Evolutionary conservation across 129 eudicot species (phyloP), one percentile per base, ranked within the genome.

Genomic region (Helianthus tuberosus): DNA sequence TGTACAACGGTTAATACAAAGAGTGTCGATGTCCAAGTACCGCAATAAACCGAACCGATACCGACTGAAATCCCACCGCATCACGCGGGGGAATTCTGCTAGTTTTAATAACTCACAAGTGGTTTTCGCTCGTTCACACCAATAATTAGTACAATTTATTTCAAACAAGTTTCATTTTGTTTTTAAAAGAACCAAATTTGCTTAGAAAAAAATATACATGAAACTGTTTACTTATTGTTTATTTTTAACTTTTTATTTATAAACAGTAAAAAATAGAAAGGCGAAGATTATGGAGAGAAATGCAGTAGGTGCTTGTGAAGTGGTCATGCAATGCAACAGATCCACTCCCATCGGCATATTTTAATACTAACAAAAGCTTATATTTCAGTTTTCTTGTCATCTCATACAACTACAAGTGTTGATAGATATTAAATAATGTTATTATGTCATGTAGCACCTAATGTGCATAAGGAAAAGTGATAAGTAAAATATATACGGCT

Each of bases 201-300:
- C 5, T 66, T 8, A 5, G 15, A 23, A 66, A 25, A 46, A 46
- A 14, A 66, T 66, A 2, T 23, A 47, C 25, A 48, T 9, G 36
- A 35, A 51, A 70, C 12, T 10, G 39, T 39, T 67, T 47, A 39
- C 0, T 39, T 39, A 48, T 25, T 47, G 23, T 20, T 20, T n/a
- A n/a, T n/a, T n/a, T n/a, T n/a, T n/a, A n/a, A n/a, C 4, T 52
- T 68, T 0, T 36, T 29, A 11, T 15, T 52, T 36, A 44, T 57
- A 27, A n/a, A 60, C 49, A 46, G 11, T 27, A 27, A 27, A 27
- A 27, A 27, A 11, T 60, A 46, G 47, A 71, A 76, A 81, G 74
- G 78, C 68, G 81, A 89, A 83, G 77, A 69, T 57, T 57, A 78
- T 83, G 95, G 59, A 69, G 82, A 79, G 66, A 63, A 80, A 79